Base-by-base conservation (phyloP, 75 land plant genomes). In the Adiantum capillusveneris region DNA sequence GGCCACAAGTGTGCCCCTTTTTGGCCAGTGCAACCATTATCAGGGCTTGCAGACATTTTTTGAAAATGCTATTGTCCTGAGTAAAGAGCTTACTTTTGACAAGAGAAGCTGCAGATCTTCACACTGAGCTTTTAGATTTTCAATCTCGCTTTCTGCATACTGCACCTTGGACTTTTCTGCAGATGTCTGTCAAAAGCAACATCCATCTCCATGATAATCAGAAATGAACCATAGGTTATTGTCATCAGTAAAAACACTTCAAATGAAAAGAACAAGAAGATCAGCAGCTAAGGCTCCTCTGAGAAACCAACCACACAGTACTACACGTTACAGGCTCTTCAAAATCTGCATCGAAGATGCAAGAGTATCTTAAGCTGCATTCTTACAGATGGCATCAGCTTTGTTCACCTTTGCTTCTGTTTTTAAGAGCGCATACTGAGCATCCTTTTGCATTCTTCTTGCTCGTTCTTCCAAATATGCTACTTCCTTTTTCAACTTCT, bases 331-430 rank as follows among this genome's bases (percentile, higher is more conserved):
- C n/a, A n/a, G n/a, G n/a, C n/a, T n/a, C n/a, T n/a, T n/a, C n/a
- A n/a, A n/a, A n/a, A n/a, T n/a, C n/a, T n/a, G n/a, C n/a, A n/a
- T n/a, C n/a, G n/a, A n/a, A n/a, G n/a, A n/a, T n/a, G n/a, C n/a
- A n/a, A n/a, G n/a, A 58, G 11, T 16, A 7, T 17, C 30, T 41
- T 30, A 17, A 18, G 25, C 18, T 57, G 18, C 1, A 26, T 17
- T 37, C 37, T 34, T 34, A 34, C 7, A 34, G 9, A 16, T 17
- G 30, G 18, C 48, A 37, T 44, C 52, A 7, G 0, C 26, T 34
- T 31, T 21, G 64, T 78, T 66, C 28, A 94, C 98, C 77, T 86
- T 83, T 53, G 69, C 67, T 53, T 43, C 74, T 14, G 83, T 36
- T 73, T 73, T 81, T 9, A 73, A 65, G 50, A 77, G n/a, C 25